A percentile compares a stretch with the other conserved stretches of the same genome.
Conservation (phyloP, 805 yeast genomes). For the Lipomyces spencermartinsiae region DNA sequence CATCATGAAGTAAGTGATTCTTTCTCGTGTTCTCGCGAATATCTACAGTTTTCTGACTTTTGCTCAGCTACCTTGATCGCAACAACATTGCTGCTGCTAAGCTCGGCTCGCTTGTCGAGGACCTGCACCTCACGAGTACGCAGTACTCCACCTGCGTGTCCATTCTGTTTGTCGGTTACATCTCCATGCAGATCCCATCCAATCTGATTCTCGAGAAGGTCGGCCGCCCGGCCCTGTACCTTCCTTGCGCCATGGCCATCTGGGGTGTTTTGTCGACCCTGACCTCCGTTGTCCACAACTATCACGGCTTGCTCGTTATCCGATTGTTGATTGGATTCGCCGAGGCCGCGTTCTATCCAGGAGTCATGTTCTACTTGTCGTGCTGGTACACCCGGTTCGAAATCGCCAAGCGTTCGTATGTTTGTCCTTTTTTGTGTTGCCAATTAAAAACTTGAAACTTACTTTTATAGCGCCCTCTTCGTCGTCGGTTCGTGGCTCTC, state of each 20-base stretch:
- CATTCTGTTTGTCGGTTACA: slow-evolving; percentile 58
- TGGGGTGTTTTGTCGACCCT: slow-evolving; percentile 57
- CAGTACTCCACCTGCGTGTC: slow-evolving; percentile 57
- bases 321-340: slow-evolving; percentile 56
- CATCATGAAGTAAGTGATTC: slow-evolving; percentile 50
- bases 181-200: slow-evolving; percentile 57
- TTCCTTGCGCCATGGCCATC: slow-evolving; percentile 55
- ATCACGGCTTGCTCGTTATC: slow-evolving; percentile 53
- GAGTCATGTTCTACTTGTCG: slow-evolving; percentile 57
- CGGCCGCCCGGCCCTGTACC: slow-evolving; percentile 59
- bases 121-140: slow-evolving; percentile 50
- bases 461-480: slow-evolving; percentile 48
- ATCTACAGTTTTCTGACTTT: slow-evolving; percentile 21
- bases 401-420: slow-evolving; percentile 53
- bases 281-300: slow-evolving; percentile 54
- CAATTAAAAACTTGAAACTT: slow-evolving; percentile 27
- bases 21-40: not conserved
- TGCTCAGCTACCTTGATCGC: slow-evolving; percentile 51
- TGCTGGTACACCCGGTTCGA: slow-evolving; percentile 63
- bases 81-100: slow-evolving; percentile 57
- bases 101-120: slow-evolving; percentile 52
- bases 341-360: slow-evolving; percentile 58
- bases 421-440: slow-evolving; percentile 36
- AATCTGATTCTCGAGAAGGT: slow-evolving; percentile 55
- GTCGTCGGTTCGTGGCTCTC: slow-evolving; percentile 57